Evolutionary conservation across 371 early-diverging fungal species (phyloP), one percentile per base, ranked within the genome.

Genomic region (Coemansia sp.): DNA sequence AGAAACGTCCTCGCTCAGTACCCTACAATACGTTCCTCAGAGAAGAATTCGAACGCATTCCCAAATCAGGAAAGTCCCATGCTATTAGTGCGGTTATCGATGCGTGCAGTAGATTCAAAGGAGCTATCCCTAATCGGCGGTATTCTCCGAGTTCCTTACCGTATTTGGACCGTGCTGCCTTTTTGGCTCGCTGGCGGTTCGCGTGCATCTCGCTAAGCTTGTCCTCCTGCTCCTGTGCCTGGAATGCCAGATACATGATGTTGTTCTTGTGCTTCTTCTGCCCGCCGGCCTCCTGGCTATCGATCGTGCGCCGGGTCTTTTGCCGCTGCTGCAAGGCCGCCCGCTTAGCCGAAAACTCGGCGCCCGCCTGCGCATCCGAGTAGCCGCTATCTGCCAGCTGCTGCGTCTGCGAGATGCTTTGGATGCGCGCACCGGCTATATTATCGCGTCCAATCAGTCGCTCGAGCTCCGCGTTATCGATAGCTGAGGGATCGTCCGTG

Each of bases 231-330:
- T 81, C 83, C 49, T 86, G 82, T 16, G 92, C 89, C 64, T 89
- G 88, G 36, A 85, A 83, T 12, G 88, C 90, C 50, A 92, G 67
- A 16, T 86, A 88, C 86, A 90, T 86, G 64, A 90, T 84, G 55
- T 92, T 92, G 79, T 90, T 88, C 62, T 84, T 88, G 42, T 84
- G 85, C 69, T 86, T 86, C 72, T 89, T 88, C 64, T 51, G 40
- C 71, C 67, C 53, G 66, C 60, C 37, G 40, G 66, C 49, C 38
- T 65, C 57, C 11, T 48, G 44, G 24, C 51, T 11, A 7, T 47
- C 62, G 54, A 76, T 64, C 14, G 44, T 34, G 10, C 37, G 55
- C 40, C 60, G 57, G 11, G 65, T 63, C 38, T 39, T 43, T 18
- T 49, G 52, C 40, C 60, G 43, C 49, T 50, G 64, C n/a, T 47